These are phyloP conservation scores for Blastomyces emzantsi DNA, from an alignment of 2,329 filamentous ascomycete species.

Conservation along the genomic window DNA sequence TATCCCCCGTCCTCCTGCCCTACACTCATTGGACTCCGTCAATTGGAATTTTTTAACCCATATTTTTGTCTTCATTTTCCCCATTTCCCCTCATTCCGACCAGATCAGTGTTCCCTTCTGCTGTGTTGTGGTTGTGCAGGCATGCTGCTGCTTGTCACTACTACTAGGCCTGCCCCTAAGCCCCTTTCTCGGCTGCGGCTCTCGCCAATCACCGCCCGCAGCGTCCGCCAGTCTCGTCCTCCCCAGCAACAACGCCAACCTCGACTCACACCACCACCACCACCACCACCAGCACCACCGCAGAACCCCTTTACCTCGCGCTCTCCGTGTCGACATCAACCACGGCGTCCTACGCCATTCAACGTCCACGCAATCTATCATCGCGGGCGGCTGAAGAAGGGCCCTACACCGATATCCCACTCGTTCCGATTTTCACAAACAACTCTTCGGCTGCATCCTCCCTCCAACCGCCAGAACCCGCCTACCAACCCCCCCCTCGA, in stretches of 20 bases:
- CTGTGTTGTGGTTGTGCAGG: background rate
- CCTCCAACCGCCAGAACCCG: constrained; percentile 15
- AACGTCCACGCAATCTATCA: constrained; percentile 25
- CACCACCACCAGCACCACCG: background rate
- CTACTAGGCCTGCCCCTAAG: constrained; percentile 15
- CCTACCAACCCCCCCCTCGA: constrained; percentile 16
- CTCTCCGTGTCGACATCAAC: constrained; percentile 17
- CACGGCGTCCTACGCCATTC: constrained; percentile 22
- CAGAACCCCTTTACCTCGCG: background rate
- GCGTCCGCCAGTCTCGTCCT: background rate
- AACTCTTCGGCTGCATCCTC: constrained; percentile 13
- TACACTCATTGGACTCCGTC: background rate
- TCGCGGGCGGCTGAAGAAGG: constrained; percentile 33
- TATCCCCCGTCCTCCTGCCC: constrained; percentile 1
- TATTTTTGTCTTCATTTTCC: background rate
- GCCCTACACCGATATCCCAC: constrained; percentile 19
- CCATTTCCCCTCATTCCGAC: background rate
- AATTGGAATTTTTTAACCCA: background rate
- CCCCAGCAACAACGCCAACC: constrained; percentile 3
- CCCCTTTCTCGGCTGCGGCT: constrained; percentile 19
- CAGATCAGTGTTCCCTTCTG: constrained; percentile 3
- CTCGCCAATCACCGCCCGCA: constrained; percentile 20
- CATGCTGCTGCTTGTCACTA: constrained; percentile 3
- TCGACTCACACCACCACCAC: constrained; percentile 7
- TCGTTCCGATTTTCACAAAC: constrained; percentile 17